Conservation (phyloP, 805 yeast genomes). For the Spencermartinsiella europaea region DNA sequence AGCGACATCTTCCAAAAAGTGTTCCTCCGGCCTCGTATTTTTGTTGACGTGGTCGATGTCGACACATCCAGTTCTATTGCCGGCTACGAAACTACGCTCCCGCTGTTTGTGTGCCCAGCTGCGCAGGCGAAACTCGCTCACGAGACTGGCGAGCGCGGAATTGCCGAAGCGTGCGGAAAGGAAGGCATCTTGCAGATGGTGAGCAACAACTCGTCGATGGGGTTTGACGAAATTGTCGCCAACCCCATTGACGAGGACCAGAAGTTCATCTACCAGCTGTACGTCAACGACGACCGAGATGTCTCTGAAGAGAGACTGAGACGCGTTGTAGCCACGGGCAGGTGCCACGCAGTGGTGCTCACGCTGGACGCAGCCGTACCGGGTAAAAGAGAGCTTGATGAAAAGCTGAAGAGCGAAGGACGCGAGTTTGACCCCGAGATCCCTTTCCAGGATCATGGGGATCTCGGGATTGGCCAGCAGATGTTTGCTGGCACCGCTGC, state of each 20-base stretch:
- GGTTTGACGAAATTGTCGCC: conserved; percentile 25
- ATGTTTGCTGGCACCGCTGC: conserved; percentile 30
- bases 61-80: conserved; percentile 44
- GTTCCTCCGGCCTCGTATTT: conserved; percentile 42
- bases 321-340: conserved; percentile 30
- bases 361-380: conserved; percentile 53
- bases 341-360: conserved; percentile 43
- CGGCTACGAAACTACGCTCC: conserved; percentile 41
- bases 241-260: conserved; percentile 22
- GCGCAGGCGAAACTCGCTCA: conserved; percentile 33
- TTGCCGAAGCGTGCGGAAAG: conserved; percentile 33
- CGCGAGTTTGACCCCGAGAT: conserved; percentile 17
- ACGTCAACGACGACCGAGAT: conserved; percentile 27
- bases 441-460: conserved; percentile 9
- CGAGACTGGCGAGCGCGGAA: conserved; percentile 31
- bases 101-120: conserved; percentile 42
- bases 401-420: conserved; percentile 23
- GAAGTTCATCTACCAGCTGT: conserved; percentile 27
- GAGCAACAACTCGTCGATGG: conserved; percentile 30
- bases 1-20: conserved; percentile 39
- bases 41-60: conserved; percentile 36
- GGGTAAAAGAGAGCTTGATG: conserved; percentile 51
- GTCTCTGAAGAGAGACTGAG: conserved; percentile 23
- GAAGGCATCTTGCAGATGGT: conserved; percentile 44
- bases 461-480: conserved; percentile 28